Evolutionary conservation across 768 basidiomycete genomes (phyloP), one percentile per base, ranked within the genome.

Genomic region (Candolleomyces efflorescens): DNA sequence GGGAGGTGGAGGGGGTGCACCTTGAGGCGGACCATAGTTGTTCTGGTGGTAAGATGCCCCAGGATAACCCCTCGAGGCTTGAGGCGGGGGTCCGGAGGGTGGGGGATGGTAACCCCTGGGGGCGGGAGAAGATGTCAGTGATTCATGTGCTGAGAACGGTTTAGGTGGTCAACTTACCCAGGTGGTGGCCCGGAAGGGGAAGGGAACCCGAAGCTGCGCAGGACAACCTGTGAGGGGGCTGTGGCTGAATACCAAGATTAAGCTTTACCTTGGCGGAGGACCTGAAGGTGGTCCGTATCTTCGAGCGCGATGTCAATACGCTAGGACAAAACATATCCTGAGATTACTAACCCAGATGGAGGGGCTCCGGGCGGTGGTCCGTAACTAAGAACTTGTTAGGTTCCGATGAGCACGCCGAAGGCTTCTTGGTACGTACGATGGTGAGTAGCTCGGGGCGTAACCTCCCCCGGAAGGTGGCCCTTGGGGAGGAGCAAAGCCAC

Each of bases 401-500:
- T 53, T 57, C 55, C 32, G 32, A 32, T 24, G 63, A 20, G n/a
- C 2, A 17, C 12, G 44, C 52, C 44, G 11, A 13, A 38, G 2
- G 5, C 41, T 38, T 15, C 5, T 58, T 22, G 65, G 65, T 41
- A 66, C 69, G 15, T 64, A 63, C 53, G 66, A 67, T 11, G 72
- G 67, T 11, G 58, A 63, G 53, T 73, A 73, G 24, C 74, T 68
- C 24, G 78, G 75, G 13, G 73, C 65, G 59, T 81, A 80, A n/a
- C 74, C 68, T 13, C 74, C 77, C 23, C 67, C 45, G 38, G 67
- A 61, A 45, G 65, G 63, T 5, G 61, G 56, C 27, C 66, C 64
- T 36, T 57, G 32, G 27, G 65, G 60, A 53, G 55, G 23, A 47
- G 62, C 51, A 53, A 63, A 44, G 27, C 58, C 57, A 39, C 54